Base-by-base conservation (phyloP, 108 stramenopile genomes). In the Skeletonema grethae region DNA sequence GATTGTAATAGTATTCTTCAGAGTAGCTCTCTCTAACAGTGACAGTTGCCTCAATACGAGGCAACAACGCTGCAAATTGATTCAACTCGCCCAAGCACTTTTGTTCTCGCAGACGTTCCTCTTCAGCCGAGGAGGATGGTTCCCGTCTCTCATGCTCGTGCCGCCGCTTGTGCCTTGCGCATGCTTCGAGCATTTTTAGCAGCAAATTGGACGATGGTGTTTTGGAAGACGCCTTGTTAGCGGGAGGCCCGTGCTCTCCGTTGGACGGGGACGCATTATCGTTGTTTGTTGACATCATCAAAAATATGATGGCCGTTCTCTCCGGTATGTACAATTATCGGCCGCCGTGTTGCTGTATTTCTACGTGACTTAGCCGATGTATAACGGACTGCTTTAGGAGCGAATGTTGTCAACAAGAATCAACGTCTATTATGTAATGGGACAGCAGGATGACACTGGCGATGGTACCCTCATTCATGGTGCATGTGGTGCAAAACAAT, bases 131-230 rank as follows among this genome's bases (percentile, higher is more conserved):
- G 24, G 31, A 25, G 32, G n/a, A 35, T 46, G 16, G 20, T 13
- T 61, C 16, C 59, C 29, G 59, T 50, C 43, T 68, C 57, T 39
- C 57, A 30, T 57, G 45, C 13, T 74, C 73, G 59, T 81, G 80
- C 13, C 59, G 73, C 12, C 64, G 63, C 18, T 71, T 70, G 69
- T 81, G 80, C 5, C 68, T 55, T 24, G 63, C 68, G 63, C 80
- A 81, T 8, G 73, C 80, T 59, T 81, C 80, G 13, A 74, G 61
- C 31, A 81, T 30, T 58, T 73, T 74, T n/a, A 75, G 46, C 16
- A 81, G 25, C 24, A 81, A 36, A 65, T 70, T 63, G 20, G 68
- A 32, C 3, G 65, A 29, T 9, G 30, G 1, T 25, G 36, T 63
- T 29, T 58, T 29, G 28, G 50, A 53, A 22, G 50, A 3, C 22